Conservation (phyloP, 2,329 filamentous ascomycete species). For the Pseudovirgaria hyperparasitica region DNA sequence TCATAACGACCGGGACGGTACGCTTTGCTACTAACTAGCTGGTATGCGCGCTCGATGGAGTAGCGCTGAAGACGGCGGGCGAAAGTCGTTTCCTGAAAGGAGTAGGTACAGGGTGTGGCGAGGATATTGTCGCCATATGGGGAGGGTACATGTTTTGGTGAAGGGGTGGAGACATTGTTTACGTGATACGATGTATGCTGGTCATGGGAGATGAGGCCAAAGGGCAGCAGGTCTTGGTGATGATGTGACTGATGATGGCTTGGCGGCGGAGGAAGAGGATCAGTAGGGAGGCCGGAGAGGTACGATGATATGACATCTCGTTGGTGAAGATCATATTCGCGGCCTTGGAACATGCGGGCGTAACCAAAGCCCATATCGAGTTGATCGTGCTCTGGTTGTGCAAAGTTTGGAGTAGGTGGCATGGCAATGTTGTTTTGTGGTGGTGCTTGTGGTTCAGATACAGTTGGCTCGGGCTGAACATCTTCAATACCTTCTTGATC, state of each 20-base stretch:
- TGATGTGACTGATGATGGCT: too few relatives aligned
- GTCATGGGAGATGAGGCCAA: too few relatives aligned
- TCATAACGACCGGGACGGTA: slow-evolving; percentile 15
- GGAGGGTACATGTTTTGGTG: slow-evolving; percentile 10
- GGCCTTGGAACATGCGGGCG: slow-evolving; percentile 3
- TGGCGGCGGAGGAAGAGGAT: too few relatives aligned
- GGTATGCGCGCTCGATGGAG: slow-evolving; percentile 49
- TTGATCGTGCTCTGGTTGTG: neutral
- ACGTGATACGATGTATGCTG: too few relatives aligned
- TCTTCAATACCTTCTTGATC: slow-evolving; percentile 23
- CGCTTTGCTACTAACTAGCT: slow-evolving; percentile 39
- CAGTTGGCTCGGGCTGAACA: slow-evolving; percentile 1
- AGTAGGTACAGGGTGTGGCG: slow-evolving; percentile 41
- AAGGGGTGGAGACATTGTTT: too few relatives aligned
- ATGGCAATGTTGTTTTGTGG: neutral
- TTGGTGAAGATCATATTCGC: too few relatives aligned
- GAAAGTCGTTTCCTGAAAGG: slow-evolving; percentile 54
- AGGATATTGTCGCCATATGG: slow-evolving; percentile 12
- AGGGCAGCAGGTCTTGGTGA: too few relatives aligned
- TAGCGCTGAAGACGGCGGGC: slow-evolving; percentile 56
- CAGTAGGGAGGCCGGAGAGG: too few relatives aligned
- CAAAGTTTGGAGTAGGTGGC: neutral
- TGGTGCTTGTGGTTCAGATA: neutral
- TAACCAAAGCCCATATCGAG: slow-evolving; percentile 11
- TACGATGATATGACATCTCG: too few relatives aligned